Evolutionary conservation across 305 asterid species (phyloP).

Genomic region (Stenogyne calaminthoides): DNA sequence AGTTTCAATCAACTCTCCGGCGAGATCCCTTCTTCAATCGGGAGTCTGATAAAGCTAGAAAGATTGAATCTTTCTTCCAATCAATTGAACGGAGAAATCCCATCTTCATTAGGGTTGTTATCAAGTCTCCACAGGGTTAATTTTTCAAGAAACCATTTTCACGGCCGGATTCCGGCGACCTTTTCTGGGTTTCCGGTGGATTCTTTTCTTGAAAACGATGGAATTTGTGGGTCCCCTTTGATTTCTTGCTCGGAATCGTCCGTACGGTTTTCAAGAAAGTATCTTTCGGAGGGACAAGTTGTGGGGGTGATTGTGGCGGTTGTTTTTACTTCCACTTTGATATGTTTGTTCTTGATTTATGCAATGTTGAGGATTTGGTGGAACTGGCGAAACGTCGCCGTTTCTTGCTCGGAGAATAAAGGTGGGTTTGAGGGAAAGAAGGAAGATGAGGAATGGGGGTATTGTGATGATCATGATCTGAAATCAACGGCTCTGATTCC

Average conservation of each 20-base stretch:
- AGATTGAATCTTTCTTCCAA: slow-evolving; percentile 76
- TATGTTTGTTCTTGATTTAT: slow-evolving; percentile 72
- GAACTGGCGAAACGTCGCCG: slow-evolving; percentile 78
- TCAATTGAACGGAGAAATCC: slow-evolving; percentile 58
- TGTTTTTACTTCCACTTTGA: slow-evolving; percentile 73
- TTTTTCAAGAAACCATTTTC: slow-evolving; percentile 63
- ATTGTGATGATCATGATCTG: slow-evolving; percentile 47
- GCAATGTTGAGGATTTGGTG: slow-evolving; percentile 79
- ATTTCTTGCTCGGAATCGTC: slow-evolving; percentile 46
- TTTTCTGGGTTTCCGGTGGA: slow-evolving; percentile 61
- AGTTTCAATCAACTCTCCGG: slow-evolving; percentile 69
- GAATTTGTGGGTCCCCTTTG: slow-evolving; percentile 78
- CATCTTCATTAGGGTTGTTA: slow-evolving; percentile 57
- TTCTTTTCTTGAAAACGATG: slow-evolving; percentile 54
- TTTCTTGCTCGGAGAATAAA: slow-evolving; percentile 69
- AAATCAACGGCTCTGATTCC: slow-evolving; percentile 43
- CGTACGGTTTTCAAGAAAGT: slow-evolving; percentile 32
- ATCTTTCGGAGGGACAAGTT: slow-evolving; percentile 61
- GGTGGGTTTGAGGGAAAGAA: slow-evolving; percentile 39
- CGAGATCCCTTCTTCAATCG: slow-evolving; percentile 70
- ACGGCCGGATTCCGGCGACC: slow-evolving; percentile 60
- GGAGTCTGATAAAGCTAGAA: slow-evolving; percentile 71
- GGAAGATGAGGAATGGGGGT: slow-evolving; percentile 63
- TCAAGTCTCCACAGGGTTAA: slow-evolving; percentile 79
- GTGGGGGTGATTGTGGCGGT: slow-evolving; percentile 75